phyloP scores from a whole-genome alignment of 2,329 filamentous ascomycete species.

The Fusarium decemcellulare region DNA sequence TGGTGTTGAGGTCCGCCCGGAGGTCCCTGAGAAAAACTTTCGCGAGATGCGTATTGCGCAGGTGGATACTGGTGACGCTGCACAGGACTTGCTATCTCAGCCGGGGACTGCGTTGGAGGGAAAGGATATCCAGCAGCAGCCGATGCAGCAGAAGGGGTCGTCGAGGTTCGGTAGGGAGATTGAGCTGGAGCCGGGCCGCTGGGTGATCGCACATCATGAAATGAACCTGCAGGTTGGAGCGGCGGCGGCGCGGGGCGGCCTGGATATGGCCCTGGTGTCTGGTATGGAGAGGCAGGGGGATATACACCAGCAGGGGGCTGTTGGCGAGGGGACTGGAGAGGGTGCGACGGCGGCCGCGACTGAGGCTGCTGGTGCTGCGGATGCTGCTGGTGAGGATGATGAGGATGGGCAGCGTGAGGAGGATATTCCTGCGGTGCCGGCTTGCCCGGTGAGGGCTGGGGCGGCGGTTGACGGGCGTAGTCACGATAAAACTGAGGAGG shows the following conservation, averaged over 20 bases:
- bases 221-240: constrained; percentile 61
- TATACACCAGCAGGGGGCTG: constrained; percentile 52
- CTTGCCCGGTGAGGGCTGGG: constrained; percentile 64
- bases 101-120: constrained; percentile 58
- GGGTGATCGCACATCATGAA: constrained; percentile 66
- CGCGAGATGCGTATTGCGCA: constrained; percentile 57
- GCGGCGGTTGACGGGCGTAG: constrained; percentile 60
- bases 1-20: constrained; percentile 34
- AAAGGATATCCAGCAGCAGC: constrained; percentile 66
- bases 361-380: constrained; percentile 42
- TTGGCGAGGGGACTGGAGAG: constrained; percentile 49
- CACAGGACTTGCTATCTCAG: constrained; percentile 63
- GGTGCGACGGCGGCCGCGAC: constrained; percentile 52
- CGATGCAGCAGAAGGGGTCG: constrained; percentile 57
- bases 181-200: constrained; percentile 59
- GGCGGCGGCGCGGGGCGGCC: constrained; percentile 60
- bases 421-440: constrained; percentile 62
- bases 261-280: constrained; percentile 59
- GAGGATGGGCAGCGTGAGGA: constrained; percentile 48
- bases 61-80: constrained; percentile 68
- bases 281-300: constrained; percentile 56
- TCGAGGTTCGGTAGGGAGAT: constrained; percentile 65
- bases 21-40: constrained; percentile 61
- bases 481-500: constrained; percentile 64
- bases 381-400: constrained; percentile 38